Evolutionary conservation across 805 yeast species (phyloP), one percentile per base, ranked within the genome.

Genomic region (Zygosaccharomyces lentus): DNA sequence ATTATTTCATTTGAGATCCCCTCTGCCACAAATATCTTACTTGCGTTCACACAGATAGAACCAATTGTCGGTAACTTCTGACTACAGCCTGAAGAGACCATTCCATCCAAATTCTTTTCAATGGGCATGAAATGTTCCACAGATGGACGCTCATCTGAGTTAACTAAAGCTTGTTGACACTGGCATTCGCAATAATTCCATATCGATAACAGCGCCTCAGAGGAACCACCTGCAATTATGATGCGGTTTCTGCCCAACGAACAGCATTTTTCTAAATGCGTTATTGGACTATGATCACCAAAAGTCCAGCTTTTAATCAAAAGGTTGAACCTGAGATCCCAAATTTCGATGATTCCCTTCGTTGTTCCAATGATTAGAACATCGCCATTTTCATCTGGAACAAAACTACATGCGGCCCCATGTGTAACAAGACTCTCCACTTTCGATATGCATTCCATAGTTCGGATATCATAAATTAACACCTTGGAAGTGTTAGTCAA

Each of bases 311-410:
- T 70, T 49, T 76, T 81, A 29, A 87, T 67, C 34, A 76, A 67
- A 0, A 84, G 48, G 29, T 72, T 72, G 61, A 88, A 87, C 44
- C 95, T 69, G 29, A 86, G 53, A 62, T 89, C 96, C 95, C 96
- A 89, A 12, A 91, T 65, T 51, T 80, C 81, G 25, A 93, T 59
- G 0, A 82, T 68, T 1, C 97, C 97, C 32, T 75, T 76, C 0
- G 77, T 68, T 0, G 96, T 87, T 0, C 96, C 97, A 2, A 84
- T 59, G 7, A 87, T 61, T 1, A 87, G 60, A 87, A 96, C 87
- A 4, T 75, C 67, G 21, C 70, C 65, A 12, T 71, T 66, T 0
- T 67, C 62, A 44, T 82, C 84, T 17, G 84, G 64, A 1, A 78
- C 72, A 56, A 88, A 77, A 13, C 82, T 66, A 0, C 81, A 75